Evolutionary conservation across 805 yeast genomes (phyloP).

Genomic region (Martiniozyma abietophila): DNA sequence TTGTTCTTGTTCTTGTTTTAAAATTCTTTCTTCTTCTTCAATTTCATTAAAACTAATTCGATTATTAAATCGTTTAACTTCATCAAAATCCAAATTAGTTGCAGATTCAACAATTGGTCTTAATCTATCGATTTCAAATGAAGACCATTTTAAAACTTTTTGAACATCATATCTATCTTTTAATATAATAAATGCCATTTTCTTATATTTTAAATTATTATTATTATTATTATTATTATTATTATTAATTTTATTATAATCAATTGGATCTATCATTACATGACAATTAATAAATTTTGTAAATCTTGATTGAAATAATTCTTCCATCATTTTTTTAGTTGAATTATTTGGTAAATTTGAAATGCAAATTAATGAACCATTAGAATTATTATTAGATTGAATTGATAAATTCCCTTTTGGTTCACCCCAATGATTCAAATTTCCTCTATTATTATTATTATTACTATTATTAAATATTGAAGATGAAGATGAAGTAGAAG

Average conservation of each 20-base stretch:
- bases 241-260: no score
- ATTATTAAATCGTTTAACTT: conserved; percentile 24
- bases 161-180: conserved; percentile 40
- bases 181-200: conserved; percentile 58
- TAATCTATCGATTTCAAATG: conserved; percentile 33
- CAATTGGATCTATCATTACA: conserved; percentile 34
- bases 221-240: no score
- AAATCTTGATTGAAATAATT: conserved; percentile 54
- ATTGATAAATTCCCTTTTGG: neutral
- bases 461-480: conserved; percentile 1
- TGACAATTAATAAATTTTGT: conserved; percentile 51
- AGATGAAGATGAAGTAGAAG: conserved; percentile 15
- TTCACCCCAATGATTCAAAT: neutral
- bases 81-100: conserved; percentile 30
- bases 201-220: conserved; percentile 33
- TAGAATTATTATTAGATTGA: conserved; percentile 2
- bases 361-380: conserved; percentile 41
- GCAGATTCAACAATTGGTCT: conserved; percentile 29
- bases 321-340: conserved; percentile 42
- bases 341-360: conserved; percentile 49
- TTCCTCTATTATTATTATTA: neutral
- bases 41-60: conserved; percentile 22
- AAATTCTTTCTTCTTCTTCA: conserved; percentile 15
- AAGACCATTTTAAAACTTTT: conserved; percentile 56
- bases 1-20: conserved; percentile 1